These are phyloP conservation scores for Bauhinia variegata DNA, from an alignment of 306 rosid species.

Conservation along the genomic window DNA sequence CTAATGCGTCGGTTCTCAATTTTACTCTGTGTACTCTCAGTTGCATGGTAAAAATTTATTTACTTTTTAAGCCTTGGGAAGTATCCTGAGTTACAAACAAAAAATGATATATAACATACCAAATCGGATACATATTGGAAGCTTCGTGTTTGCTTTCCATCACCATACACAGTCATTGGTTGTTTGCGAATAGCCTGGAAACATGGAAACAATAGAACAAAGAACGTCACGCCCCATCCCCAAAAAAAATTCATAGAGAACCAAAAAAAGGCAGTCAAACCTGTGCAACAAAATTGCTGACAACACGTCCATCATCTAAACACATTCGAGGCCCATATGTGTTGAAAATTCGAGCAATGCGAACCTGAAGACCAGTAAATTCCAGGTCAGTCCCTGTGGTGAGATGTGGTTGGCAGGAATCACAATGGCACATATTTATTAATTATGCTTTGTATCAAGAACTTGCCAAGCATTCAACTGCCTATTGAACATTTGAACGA, in stretches of 20 bases:
- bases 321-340: slow-evolving; percentile 98
- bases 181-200: slow-evolving; percentile 88
- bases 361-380: slow-evolving; percentile 65
- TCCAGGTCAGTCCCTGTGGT: slow-evolving; percentile 30
- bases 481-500: slow-evolving; percentile 7
- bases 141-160: slow-evolving; percentile 96
- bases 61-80: slow-evolving; percentile 11
- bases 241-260: background rate
- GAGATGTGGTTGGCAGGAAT: slow-evolving; percentile 30
- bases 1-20: slow-evolving; percentile 12
- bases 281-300: slow-evolving; percentile 98
- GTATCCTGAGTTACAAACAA: background rate
- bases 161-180: slow-evolving; percentile 93
- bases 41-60: slow-evolving; percentile 22
- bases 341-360: slow-evolving; percentile 95
- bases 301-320: slow-evolving; percentile 99
- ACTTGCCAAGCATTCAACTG: slow-evolving; percentile 18
- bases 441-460: slow-evolving; percentile 4
- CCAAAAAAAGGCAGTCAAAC: slow-evolving; percentile 41
- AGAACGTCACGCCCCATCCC: slow-evolving; percentile 9
- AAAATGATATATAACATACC: slow-evolving; percentile 48
- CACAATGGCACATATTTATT: slow-evolving; percentile 1
- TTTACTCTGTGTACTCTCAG: slow-evolving; percentile 9
- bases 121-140: slow-evolving; percentile 97
- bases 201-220: slow-evolving; percentile 6